A percentile compares a stretch with the other conserved stretches of the same genome.
Conservation (phyloP, 495 filamentous ascomycete genomes). For the Tuber magnatum region DNA sequence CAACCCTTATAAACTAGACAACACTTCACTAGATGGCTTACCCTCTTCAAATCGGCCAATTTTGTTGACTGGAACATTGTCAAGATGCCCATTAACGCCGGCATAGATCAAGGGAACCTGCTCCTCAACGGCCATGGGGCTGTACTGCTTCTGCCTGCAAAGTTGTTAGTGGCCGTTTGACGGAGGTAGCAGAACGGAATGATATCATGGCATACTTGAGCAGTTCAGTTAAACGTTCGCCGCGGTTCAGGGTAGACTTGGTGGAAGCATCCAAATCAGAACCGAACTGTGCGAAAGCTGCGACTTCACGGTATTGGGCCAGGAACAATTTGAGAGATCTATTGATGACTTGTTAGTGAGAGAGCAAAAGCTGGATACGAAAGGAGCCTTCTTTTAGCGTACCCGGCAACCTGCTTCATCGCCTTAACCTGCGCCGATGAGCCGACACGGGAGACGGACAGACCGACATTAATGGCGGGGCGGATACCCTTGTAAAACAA, state of each 20-base stretch:
- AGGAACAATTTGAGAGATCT: conserved; percentile 99
- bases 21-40: background rate
- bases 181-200: background rate
- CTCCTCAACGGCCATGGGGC: conserved; percentile 96
- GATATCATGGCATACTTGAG: conserved; percentile 26
- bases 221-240: conserved; percentile 75
- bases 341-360: conserved; percentile 4
- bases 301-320: conserved; percentile 99
- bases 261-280: conserved; percentile 98
- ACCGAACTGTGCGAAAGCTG: conserved; percentile 99
- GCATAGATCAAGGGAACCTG: conserved; percentile 99
- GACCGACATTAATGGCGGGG: conserved; percentile 99
- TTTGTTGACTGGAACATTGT: conserved; percentile 76
- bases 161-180: conserved; percentile 6
- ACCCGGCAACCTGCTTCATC: conserved; percentile 97
- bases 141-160: conserved; percentile 99
- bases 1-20: background rate
- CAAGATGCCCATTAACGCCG: conserved; percentile 95
- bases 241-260: conserved; percentile 97
- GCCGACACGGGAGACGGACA: conserved; percentile 98
- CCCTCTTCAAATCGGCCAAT: conserved; percentile 76
- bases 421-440: conserved; percentile 99
- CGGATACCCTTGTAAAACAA: conserved; percentile 99
- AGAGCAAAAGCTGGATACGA: background rate
- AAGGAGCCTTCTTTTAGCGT: background rate